Evolutionary conservation across 768 basidiomycete species (phyloP), one percentile per base, ranked within the genome.

Genomic region (Calocybe gangraenosa): DNA sequence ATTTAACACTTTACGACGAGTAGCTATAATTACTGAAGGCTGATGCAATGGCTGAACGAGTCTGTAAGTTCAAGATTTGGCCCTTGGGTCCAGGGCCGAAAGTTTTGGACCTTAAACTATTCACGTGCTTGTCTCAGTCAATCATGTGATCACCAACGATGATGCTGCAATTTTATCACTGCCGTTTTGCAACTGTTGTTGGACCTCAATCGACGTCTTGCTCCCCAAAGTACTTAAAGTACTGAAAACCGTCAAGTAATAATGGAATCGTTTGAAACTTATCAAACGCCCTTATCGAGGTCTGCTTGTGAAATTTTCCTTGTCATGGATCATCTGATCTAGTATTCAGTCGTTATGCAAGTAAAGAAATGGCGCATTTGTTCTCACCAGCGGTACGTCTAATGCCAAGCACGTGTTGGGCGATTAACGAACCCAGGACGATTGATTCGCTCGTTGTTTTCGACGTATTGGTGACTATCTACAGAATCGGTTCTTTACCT

Each of bases 291-390:
- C 2, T 75, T 91, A 28, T 81, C 87, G 17, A 90, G 87, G 87
- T 87, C 18, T 50, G 64, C 33, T 61, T 25, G 25, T 28, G 25
- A 28, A 28, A 6, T 11, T 13, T 14, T 14, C 7, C 14, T 9
- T 39, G 6, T 39, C 7, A 19, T 11, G n/a, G 28, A 43, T 46
- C 13, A 21, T 46, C 41, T 52, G 33, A 56, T 44, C 9, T 38
- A 18, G 21, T 35, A 42, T 47, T 22, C 57, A 97, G 94, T 60
- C 94, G 95, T 40, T 99, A 98, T 88, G 96, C 96, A 15, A 95
- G 91, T 74, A 94, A 93, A 65, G 94, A 98, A 69, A 98, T 98
- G 95, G 84, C 92, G 8, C 76, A 92, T 65, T 76, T 99, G 36
- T 99, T 98, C 73, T 98, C 95, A n/a, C 79, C 87, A 30, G 82